These are phyloP conservation scores for Canavalia gladiata DNA, from an alignment of 306 rosid species.

Conservation along the genomic window DNA sequence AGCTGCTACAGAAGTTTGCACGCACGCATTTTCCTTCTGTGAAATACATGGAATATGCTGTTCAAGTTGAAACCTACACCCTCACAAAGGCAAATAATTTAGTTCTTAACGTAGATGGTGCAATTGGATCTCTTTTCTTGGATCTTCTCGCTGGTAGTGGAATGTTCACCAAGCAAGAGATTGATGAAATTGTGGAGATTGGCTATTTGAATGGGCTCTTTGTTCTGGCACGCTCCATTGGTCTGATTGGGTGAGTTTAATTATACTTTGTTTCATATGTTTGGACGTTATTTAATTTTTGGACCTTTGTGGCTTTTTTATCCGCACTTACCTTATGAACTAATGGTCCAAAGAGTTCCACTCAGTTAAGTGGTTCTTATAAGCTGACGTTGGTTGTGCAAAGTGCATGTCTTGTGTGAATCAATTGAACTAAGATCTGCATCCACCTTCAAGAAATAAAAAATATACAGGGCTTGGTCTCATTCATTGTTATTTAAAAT, in stretches of 20 bases:
- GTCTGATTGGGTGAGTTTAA: constrained; percentile 90
- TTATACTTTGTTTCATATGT: constrained; percentile 2
- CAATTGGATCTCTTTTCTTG: constrained; percentile 96
- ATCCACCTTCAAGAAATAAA: not conserved
- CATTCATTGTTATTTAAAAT: constrained; percentile 43
- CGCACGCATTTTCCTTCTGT: constrained; percentile 95
- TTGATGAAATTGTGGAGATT: constrained; percentile 89
- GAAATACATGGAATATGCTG: constrained; percentile 98
- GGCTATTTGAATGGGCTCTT: constrained; percentile 98
- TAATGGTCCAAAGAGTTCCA: constrained; percentile 34
- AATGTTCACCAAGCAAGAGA: constrained; percentile 93
- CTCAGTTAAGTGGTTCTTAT: constrained; percentile 50
- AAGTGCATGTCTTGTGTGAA: constrained; percentile 27
- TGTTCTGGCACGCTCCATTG: constrained; percentile 97
- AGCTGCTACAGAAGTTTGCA: constrained; percentile 86
- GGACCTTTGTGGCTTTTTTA: constrained; percentile 44
- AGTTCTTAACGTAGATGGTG: constrained; percentile 98
- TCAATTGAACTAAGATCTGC: constrained; percentile 17
- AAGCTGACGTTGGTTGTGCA: constrained; percentile 1
- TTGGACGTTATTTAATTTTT: constrained; percentile 32
- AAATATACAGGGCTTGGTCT: constrained; percentile 23
- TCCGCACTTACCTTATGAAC: constrained; percentile 38
- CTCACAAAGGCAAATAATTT: constrained; percentile 96
- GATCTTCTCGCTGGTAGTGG: constrained; percentile 99
- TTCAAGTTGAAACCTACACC: constrained; percentile 91